A percentile compares a stretch with the other conserved stretches of the same genome.
Evolutionary conservation across 805 yeast genomes (phyloP).

Genomic region (Saturnispora ahearnii): DNA sequence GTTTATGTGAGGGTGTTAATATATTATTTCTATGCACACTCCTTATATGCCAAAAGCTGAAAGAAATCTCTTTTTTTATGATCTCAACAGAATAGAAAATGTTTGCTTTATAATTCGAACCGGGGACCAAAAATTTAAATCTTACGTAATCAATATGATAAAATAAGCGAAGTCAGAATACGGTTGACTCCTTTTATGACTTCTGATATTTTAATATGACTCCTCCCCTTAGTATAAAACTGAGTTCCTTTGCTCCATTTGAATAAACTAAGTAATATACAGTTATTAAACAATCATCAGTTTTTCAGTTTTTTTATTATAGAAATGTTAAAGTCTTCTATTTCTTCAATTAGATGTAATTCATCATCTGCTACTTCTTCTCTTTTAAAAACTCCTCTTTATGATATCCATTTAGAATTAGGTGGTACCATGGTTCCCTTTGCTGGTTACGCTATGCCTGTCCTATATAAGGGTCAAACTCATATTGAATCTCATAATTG

Average conservation of each 20-base stretch:
- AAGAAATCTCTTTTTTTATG: too few species aligned
- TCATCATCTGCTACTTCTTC: conserved; percentile 20
- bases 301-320: not conserved
- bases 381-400: conserved; percentile 61
- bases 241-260: not conserved
- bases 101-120: too few species aligned
- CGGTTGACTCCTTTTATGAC: too few species aligned
- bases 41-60: too few species aligned
- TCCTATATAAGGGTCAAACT: conserved; percentile 70
- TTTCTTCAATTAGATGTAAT: conserved; percentile 5
- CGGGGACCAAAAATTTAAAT: too few species aligned
- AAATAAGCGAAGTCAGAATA: too few species aligned
- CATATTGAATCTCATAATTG: conserved; percentile 92
- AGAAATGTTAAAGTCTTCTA: conserved; percentile 5
- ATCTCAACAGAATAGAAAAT: too few species aligned
- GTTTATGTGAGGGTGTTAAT: not conserved
- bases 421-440: conserved; percentile 93
- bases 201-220: not conserved
- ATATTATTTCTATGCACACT: too few species aligned
- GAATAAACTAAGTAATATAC: too few species aligned
- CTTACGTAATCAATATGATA: too few species aligned
- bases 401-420: conserved; percentile 64
- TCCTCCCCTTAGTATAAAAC: not conserved
- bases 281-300: too few species aligned
- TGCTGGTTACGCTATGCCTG: conserved; percentile 97